Conservation (phyloP, 495 filamentous ascomycete species). For the Gamarada debralockiae region DNA sequence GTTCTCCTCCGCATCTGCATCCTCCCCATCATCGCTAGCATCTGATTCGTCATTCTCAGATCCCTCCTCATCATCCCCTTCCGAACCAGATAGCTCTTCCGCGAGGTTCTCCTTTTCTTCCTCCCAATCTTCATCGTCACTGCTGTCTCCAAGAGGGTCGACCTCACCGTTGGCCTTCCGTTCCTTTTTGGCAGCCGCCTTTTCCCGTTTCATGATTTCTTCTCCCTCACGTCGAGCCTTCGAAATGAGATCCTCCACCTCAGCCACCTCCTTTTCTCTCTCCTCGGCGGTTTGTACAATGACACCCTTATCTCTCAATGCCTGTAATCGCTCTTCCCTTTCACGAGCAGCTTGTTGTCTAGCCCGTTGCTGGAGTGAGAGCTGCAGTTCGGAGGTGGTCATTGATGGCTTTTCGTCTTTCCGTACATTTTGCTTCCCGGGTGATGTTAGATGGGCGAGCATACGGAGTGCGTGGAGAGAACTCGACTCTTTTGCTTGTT, state of each 20-base stretch:
- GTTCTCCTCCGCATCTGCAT: constrained; percentile 49
- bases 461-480: constrained; percentile 64
- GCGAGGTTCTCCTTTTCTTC: constrained; percentile 35
- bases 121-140: constrained; percentile 49
- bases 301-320: constrained; percentile 73
- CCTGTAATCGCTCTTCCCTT: constrained; percentile 72
- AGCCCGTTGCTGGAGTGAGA: constrained; percentile 60
- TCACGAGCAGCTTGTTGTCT: constrained; percentile 76
- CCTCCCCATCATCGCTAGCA: constrained; percentile 33
- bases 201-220: constrained; percentile 73
- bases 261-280: constrained; percentile 68
- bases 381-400: constrained; percentile 66
- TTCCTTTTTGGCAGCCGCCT: constrained; percentile 61
- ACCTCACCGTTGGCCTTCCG: constrained; percentile 42
- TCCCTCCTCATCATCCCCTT: constrained; percentile 22
- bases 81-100: constrained; percentile 30
- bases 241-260: constrained; percentile 83
- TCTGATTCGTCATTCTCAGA: constrained; percentile 42
- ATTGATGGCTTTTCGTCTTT: constrained; percentile 45
- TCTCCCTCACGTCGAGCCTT: constrained; percentile 78
- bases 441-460: constrained; percentile 70
- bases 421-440: constrained; percentile 46
- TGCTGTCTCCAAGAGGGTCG: constrained; percentile 48
- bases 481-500: constrained; percentile 53
- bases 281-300: constrained; percentile 85